These are phyloP conservation scores for Cochlearia excelsa DNA, from an alignment of 345 rosid species.

Conservation along the genomic window DNA sequence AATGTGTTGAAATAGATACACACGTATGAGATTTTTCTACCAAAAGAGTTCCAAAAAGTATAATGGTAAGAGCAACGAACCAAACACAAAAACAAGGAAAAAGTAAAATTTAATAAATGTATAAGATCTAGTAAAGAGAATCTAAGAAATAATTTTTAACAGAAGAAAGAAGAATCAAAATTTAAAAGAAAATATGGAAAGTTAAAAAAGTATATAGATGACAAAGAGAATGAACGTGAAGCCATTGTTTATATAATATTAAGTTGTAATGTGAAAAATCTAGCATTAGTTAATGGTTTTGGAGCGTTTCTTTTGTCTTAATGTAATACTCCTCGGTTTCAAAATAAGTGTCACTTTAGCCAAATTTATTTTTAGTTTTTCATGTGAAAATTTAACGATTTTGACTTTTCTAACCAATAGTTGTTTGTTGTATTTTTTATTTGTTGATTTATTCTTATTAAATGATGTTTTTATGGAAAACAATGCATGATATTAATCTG, in stretches of 20 bases:
- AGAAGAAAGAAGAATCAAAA: not conserved
- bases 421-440: no score
- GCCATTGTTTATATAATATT: not conserved
- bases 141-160: not conserved
- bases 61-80: slow-evolving; percentile 12
- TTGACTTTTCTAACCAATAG: no score
- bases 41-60: not conserved
- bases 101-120: not conserved
- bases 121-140: not conserved
- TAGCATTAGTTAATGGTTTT: slow-evolving; percentile 9
- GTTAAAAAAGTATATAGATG: not conserved
- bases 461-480: no score
- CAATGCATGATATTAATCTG: no score
- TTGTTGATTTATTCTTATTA: no score
- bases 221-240: not conserved
- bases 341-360: no score
- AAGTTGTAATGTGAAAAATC: not conserved
- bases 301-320: not conserved
- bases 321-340: not conserved
- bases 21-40: not conserved
- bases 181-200: not conserved
- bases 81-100: not conserved
- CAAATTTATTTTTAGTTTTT: no score
- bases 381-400: no score
- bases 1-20: not conserved